Base-by-base conservation (phyloP, 768 basidiomycete species). In the Pleurotus djamor region DNA sequence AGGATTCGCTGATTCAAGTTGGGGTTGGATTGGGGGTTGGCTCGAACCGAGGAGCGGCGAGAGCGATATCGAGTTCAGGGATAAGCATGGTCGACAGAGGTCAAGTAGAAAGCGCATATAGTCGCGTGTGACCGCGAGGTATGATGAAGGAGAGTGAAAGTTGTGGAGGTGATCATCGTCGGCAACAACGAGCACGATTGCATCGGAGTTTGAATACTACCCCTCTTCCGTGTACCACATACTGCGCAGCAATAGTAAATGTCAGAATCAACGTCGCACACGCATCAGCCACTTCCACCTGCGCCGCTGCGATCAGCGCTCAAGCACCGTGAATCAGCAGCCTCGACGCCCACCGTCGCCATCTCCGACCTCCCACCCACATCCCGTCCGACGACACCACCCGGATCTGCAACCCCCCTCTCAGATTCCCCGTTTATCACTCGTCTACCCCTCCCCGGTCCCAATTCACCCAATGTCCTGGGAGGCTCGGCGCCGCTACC, bases 181-280 rank as follows among this genome's bases (percentile, higher is more conserved):
- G 32, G 69, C 73, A 16, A 58, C 68, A 47, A 47, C 45, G 16
- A 16, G 45, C 45, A 5, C 16, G 47, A 50, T 67, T 48, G 52
- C 60, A 32, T 54, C 62, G 32, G 54, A 60, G 57, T 17, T 65
- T 67, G 60, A 63, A 62, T 61, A 41, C 61, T 59, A 54, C 65
- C 67, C 38, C 57, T 64, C 61, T 51, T 60, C 34, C 69, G 65
- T 14, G n/a, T 47, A 47, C 45, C 45, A 47, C 7, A 12, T 47
- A 17, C 45, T 47, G 45, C 45, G 45, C 45, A 47, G n/a, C 38
- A 4, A 10, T n/a, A n/a, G 17, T 47, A 10, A 7, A 55, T 55
- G 54, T 55, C 54, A 17, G 49, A 44, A 12, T 45, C 57, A 9
- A 17, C 55, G 44, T 9, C 21, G 32, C 21, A 52, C 58, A 51